phyloP scores from a whole-genome alignment of 805 yeast species.

The Sugiyamaella smithiae region DNA sequence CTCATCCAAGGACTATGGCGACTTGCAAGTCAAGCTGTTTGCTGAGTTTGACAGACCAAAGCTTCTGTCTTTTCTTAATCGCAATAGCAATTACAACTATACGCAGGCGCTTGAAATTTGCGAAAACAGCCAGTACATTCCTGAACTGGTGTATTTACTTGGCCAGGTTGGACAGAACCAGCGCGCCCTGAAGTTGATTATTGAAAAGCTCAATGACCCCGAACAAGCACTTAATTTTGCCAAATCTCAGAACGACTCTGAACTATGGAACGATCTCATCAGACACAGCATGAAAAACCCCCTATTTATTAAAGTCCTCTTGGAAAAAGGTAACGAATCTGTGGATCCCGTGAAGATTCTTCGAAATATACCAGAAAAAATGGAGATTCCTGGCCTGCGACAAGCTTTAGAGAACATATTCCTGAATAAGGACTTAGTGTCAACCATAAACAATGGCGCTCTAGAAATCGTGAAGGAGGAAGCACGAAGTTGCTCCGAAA shows the following conservation, averaged over 20 bases:
- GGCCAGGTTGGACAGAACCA: slow-evolving; percentile 79
- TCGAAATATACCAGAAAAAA: slow-evolving; percentile 56
- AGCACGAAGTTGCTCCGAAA: slow-evolving; percentile 39
- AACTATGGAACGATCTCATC: slow-evolving; percentile 76
- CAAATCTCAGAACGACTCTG: slow-evolving; percentile 59
- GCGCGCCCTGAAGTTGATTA: slow-evolving; percentile 72
- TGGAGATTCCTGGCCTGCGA: slow-evolving; percentile 64
- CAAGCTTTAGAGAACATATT: slow-evolving; percentile 59
- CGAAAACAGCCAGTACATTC: slow-evolving; percentile 48
- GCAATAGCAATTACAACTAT: slow-evolving; percentile 56
- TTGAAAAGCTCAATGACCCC: slow-evolving; percentile 76
- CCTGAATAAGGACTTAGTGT: slow-evolving; percentile 54
- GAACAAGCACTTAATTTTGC: slow-evolving; percentile 79
- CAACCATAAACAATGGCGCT: slow-evolving; percentile 52
- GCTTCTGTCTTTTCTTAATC: slow-evolving; percentile 60
- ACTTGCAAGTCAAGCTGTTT: slow-evolving; percentile 62
- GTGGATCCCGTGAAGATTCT: slow-evolving; percentile 70
- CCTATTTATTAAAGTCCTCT: slow-evolving; percentile 67
- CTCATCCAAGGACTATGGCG: slow-evolving; percentile 56
- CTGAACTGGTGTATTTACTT: slow-evolving; percentile 76
- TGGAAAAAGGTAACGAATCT: slow-evolving; percentile 49
- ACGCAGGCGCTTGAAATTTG: slow-evolving; percentile 69
- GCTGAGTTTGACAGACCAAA: slow-evolving; percentile 55
- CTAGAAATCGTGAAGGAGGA: slow-evolving; percentile 54
- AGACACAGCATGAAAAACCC: slow-evolving; percentile 71